Evolutionary conservation across 345 rosid species (phyloP), one percentile per base, ranked within the genome.

Genomic region (Camelina sativa): DNA sequence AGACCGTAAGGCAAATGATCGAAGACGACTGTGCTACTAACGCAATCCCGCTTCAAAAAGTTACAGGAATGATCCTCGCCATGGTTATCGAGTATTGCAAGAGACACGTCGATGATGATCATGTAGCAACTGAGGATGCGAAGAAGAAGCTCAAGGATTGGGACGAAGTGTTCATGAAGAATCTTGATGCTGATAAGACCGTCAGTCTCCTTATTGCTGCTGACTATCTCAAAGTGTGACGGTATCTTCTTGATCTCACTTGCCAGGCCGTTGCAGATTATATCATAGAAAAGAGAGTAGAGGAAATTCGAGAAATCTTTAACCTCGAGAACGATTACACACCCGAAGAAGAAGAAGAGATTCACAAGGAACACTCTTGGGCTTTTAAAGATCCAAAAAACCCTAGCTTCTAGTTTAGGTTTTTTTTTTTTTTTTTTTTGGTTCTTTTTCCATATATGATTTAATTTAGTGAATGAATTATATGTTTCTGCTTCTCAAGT

Each of bases 41-140:
- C 35, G 69, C 81, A 22, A 91, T 87, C 78, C 97, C 94, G 9
- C 50, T 87, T 20, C 84, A 84, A 11, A 91, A 88, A 81, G 88
- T 91, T 47, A 80, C 82, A 11, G 71, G 84, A 54, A 62, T 65
- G 81, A 75, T 73, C 73, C 86, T 91, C 8, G 75, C 85, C 11
- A 80, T 63, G 80, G 84, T 85, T 15, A 79, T 88, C 60, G 88
- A 85, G 81, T 90, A 84, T 76, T 86, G 85, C 88, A 84, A 71
- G 82, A 85, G 76, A 73, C 97, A 88, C 70, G 88, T 84, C 7
- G 93, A 88, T 62, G 77, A 72, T 23, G 34, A 1, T 34, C 8
- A 34, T 54, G 59, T 6, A 12, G 8, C 9, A 54, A 1, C n/a
- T 25, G 10, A 54, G 11, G 75, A 61, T 3, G 16, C 34, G n/a